Percentiles rank a stretch among this genome's conserved stretches.
phyloP scores from a whole-genome alignment of 495 filamentous ascomycete genomes.

The Penicillium lagena region DNA sequence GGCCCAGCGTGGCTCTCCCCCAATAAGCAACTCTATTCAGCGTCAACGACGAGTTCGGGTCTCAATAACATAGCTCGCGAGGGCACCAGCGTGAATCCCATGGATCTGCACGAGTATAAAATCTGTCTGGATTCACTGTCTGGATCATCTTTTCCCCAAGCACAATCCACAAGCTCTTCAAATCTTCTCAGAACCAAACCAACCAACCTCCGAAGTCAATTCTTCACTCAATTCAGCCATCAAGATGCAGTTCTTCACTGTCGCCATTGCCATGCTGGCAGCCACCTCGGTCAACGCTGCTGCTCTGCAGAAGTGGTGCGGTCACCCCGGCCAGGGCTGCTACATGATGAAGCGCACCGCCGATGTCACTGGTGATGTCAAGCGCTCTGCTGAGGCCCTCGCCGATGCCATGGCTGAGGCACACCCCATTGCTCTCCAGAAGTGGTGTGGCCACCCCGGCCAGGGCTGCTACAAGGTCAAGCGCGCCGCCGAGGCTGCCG shows the following conservation, averaged over 20 bases:
- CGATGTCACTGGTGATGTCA: constrained; percentile 29
- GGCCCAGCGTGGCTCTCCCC: background rate
- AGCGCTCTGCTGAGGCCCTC: constrained; percentile 45
- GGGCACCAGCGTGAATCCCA: no score
- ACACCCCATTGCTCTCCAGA: constrained; percentile 20
- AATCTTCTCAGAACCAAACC: constrained; percentile 1
- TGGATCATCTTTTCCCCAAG: constrained; percentile 2
- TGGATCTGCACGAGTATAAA: background rate
- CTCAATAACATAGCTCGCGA: background rate
- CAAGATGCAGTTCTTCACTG: constrained; percentile 44
- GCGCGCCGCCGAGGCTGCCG: constrained; percentile 35
- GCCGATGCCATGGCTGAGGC: constrained; percentile 36
- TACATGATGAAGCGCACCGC: constrained; percentile 26
- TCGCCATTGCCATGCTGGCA: constrained; percentile 31
- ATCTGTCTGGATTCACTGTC: background rate
- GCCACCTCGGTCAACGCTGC: constrained; percentile 30
- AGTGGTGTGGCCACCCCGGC: constrained; percentile 34
- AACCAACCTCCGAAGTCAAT: constrained; percentile 1
- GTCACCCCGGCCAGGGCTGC: constrained; percentile 25
- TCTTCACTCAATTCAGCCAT: background rate
- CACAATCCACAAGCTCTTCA: constrained; percentile 8
- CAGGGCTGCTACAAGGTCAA: constrained; percentile 41
- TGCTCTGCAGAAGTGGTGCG: constrained; percentile 29
- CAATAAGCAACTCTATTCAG: constrained; percentile 1
- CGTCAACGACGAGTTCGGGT: background rate